A percentile compares a stretch with the other conserved stretches of the same genome.
Conservation (phyloP, 2,329 filamentous ascomycete genomes). For the Arthrobotrys entomopaga region DNA sequence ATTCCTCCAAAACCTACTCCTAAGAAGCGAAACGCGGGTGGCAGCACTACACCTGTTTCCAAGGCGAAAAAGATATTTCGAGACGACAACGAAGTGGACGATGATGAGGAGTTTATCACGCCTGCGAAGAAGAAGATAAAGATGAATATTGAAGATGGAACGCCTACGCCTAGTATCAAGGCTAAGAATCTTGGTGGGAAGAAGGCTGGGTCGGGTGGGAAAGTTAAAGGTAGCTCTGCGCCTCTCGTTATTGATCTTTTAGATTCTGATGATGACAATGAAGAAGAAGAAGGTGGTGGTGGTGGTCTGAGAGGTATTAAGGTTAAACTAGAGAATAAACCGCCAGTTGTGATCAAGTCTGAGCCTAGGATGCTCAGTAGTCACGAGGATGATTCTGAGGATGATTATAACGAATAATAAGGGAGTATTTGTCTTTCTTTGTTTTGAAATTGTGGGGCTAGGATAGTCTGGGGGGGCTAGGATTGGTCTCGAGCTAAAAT, state of each 20-base stretch:
- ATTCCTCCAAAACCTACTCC: constrained; percentile 33
- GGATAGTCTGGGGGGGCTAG: not conserved
- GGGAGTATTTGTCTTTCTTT: not conserved
- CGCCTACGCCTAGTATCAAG: constrained; percentile 25
- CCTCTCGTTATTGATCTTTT: constrained; percentile 37
- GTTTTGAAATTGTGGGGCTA: no score
- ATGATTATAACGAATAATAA: constrained; percentile 36
- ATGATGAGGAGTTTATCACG: constrained; percentile 40
- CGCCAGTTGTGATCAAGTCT: constrained; percentile 12
- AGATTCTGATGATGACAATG: constrained; percentile 41
- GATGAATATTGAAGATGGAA: constrained; percentile 25
- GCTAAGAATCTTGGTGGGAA: constrained; percentile 13
- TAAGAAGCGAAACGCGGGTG: constrained; percentile 20
- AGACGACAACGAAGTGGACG: constrained; percentile 28
- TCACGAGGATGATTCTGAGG: constrained; percentile 29
- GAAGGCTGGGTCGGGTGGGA: not conserved
- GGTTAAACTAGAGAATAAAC: constrained; percentile 16
- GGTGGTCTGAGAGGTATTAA: not conserved
- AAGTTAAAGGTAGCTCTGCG: not conserved
- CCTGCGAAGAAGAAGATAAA: constrained; percentile 44
- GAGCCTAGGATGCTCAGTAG: constrained; percentile 18
- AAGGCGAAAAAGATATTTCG: constrained; percentile 38
- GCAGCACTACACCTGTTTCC: constrained; percentile 30
- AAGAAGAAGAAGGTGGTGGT: no score
- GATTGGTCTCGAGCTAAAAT: no score